phyloP scores from a whole-genome alignment of 2,329 filamentous ascomycete genomes.

The Epichloe coenophiala region DNA sequence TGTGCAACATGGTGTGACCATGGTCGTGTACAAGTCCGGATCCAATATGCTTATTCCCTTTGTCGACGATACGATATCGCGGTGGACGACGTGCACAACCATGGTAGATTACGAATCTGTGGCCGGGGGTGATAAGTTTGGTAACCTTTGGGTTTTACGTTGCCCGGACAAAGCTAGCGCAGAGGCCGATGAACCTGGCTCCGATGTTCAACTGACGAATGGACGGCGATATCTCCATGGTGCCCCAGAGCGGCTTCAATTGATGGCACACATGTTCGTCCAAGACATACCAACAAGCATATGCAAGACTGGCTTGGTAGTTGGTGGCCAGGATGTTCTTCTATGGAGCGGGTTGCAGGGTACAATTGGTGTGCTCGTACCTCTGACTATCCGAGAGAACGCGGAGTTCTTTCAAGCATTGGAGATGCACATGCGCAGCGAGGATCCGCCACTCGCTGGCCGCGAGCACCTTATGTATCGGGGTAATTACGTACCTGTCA shows the following conservation, averaged over 20 bases:
- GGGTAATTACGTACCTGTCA: constrained; percentile 89
- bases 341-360: constrained; percentile 96
- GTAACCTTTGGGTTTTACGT: constrained; percentile 85
- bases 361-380: constrained; percentile 83
- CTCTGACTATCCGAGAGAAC: constrained; percentile 81
- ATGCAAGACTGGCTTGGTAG: constrained; percentile 76
- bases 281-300: constrained; percentile 89
- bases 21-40: constrained; percentile 82
- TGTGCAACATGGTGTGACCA: constrained; percentile 81
- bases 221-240: constrained; percentile 84
- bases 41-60: constrained; percentile 90
- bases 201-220: constrained; percentile 80
- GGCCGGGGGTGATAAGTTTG: constrained; percentile 93
- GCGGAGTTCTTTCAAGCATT: constrained; percentile 95
- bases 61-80: constrained; percentile 73
- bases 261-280: constrained; percentile 78
- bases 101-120: constrained; percentile 98
- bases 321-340: constrained; percentile 80
- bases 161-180: constrained; percentile 76
- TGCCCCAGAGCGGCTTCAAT: constrained; percentile 65
- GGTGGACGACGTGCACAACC: constrained; percentile 80
- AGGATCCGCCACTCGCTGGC: constrained; percentile 78
- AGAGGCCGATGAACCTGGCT: constrained; percentile 83
- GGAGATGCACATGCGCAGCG: constrained; percentile 72
- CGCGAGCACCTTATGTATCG: constrained; percentile 92